A percentile compares a stretch with the other conserved stretches of the same genome.
Conservation (phyloP, 78 protist genomes). For the Dictyostelium intermedium region DNA sequence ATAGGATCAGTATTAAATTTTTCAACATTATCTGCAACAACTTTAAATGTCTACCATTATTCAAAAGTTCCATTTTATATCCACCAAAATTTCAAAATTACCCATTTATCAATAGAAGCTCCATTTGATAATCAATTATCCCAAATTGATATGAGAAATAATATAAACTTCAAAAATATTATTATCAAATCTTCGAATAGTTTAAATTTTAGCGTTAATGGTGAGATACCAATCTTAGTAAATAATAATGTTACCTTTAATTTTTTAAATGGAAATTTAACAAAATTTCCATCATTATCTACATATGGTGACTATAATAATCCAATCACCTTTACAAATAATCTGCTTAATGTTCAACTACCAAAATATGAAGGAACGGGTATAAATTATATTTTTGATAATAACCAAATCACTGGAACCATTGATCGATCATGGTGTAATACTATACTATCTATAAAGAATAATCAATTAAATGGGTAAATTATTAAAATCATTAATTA, state of each 20-base stretch:
- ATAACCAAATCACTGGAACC: not conserved
- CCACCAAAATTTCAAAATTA: no score
- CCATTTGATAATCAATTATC: not conserved
- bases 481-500: not conserved
- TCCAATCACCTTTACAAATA: not conserved
- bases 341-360: not conserved
- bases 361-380: not conserved
- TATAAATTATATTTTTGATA: not conserved
- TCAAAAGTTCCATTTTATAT: not conserved
- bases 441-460: not conserved
- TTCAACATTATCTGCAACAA: not conserved
- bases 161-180: no score
- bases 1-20: not conserved
- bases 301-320: not conserved
- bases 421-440: not conserved
- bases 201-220: not conserved
- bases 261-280: not conserved
- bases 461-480: not conserved
- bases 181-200: no score
- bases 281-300: not conserved
- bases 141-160: no score
- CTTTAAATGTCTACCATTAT: not conserved
- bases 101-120: not conserved
- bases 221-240: not conserved
- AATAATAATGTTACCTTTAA: not conserved